These are phyloP conservation scores for Phyllosticta citrichinensis DNA, from an alignment of 2,329 filamentous ascomycete genomes.

Conservation along the genomic window DNA sequence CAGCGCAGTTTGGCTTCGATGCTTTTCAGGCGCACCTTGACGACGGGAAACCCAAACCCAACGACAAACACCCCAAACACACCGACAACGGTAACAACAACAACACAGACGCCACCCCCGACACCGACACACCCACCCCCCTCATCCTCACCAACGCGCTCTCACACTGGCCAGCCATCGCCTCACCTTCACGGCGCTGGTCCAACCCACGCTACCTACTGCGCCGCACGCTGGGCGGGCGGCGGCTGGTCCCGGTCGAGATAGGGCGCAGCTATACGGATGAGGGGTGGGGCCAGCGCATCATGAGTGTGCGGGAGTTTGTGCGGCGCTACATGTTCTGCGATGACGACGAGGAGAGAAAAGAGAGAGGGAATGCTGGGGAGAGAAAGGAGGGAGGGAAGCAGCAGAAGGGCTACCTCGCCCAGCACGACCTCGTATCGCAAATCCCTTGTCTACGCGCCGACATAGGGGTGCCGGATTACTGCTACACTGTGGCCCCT, in stretches of 20 bases:
- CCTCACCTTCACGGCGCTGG: conserved; percentile 52
- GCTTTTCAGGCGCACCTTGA: conserved; percentile 21
- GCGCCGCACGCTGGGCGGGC: conserved; percentile 61
- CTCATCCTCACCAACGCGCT: conserved; percentile 60
- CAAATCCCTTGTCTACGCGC: conserved; percentile 68
- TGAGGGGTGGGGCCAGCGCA: conserved; percentile 69
- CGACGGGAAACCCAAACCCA: background rate
- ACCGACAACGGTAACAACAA: no score
- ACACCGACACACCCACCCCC: conserved; percentile 32
- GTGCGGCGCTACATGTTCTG: conserved; percentile 49
- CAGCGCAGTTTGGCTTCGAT: conserved; percentile 14
- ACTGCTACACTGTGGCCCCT: conserved; percentile 69
- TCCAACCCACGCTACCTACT: conserved; percentile 62
- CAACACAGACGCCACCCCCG: no score
- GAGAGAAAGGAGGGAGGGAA: background rate
- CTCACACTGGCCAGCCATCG: conserved; percentile 67
- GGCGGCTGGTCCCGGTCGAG: conserved; percentile 76
- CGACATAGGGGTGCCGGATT: conserved; percentile 75
- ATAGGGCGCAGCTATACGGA: conserved; percentile 82
- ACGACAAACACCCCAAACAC: background rate
- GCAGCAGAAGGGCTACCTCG: conserved; percentile 59
- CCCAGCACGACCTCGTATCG: conserved; percentile 77
- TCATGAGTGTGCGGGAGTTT: conserved; percentile 67
- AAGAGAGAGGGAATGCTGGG: background rate
- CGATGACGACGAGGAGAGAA: background rate